phyloP scores from a whole-genome alignment of 129 eudicot species.

The Pulicaria dysenterica region DNA sequence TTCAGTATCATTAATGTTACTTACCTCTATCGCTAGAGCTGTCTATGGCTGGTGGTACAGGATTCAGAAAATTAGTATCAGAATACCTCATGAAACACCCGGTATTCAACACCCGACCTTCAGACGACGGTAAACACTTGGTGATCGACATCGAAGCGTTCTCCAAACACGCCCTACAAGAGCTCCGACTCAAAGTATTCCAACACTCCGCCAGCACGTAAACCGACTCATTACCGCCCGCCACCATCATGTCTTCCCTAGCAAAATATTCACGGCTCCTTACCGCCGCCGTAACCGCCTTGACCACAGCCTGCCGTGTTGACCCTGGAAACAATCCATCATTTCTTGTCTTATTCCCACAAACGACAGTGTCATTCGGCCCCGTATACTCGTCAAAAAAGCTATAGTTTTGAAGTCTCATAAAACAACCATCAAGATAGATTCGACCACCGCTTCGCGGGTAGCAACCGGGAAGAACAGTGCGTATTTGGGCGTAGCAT shows the following conservation, averaged over 20 bases:
- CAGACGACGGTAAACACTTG: constrained; percentile 68
- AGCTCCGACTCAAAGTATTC: constrained; percentile 54
- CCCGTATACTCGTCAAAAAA: constrained; percentile 58
- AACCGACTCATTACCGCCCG: constrained; percentile 34
- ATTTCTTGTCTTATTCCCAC: constrained; percentile 58
- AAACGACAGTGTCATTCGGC: constrained; percentile 42
- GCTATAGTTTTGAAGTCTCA: constrained; percentile 63
- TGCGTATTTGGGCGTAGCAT: constrained; percentile 69
- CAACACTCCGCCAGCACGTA: constrained; percentile 81
- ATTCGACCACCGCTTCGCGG: constrained; percentile 64
- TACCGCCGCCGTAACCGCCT: constrained; percentile 44
- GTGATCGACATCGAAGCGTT: constrained; percentile 50
- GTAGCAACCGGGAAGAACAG: constrained; percentile 65
- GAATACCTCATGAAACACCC: constrained; percentile 92
- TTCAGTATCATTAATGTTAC: neutral
- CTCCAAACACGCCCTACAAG: constrained; percentile 62
- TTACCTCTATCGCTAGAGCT: constrained; percentile 48
- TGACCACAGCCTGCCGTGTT: constrained; percentile 46
- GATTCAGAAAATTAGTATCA: constrained; percentile 70
- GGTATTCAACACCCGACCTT: constrained; percentile 69
- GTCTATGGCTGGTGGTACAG: constrained; percentile 37
- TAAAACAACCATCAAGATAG: constrained; percentile 75
- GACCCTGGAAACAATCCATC: constrained; percentile 37
- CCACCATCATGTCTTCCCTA: constrained; percentile 42
- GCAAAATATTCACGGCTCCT: constrained; percentile 39